phyloP scores from a whole-genome alignment of 176 grass and related monocot species.

The Canna indica region DNA sequence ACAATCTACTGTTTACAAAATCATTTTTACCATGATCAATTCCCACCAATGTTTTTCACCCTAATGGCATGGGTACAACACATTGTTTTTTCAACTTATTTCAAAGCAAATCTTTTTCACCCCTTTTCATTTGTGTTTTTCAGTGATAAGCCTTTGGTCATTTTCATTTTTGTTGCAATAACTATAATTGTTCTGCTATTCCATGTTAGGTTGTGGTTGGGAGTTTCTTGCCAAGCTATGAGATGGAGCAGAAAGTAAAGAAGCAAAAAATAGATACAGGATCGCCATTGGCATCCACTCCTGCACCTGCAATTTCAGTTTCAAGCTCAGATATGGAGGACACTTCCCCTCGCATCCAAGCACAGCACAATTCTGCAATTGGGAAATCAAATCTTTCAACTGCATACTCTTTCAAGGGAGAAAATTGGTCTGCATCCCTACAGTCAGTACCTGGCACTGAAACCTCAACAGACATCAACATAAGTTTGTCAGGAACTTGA shows the following conservation, averaged over 20 bases:
- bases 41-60: too few species aligned
- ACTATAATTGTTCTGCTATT: background rate
- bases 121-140: too few species aligned
- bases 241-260: conserved; percentile 20
- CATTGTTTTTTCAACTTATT: too few species aligned
- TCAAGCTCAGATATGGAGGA: background rate
- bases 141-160: too few species aligned
- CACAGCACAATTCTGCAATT: background rate
- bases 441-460: background rate
- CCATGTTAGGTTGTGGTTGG: conserved; percentile 16
- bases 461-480: conserved; percentile 16
- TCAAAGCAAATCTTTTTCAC: too few species aligned
- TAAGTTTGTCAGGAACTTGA: conserved; percentile 9
- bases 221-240: conserved; percentile 21
- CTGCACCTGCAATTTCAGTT: background rate
- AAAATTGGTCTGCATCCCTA: conserved; percentile 8
- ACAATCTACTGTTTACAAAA: too few species aligned
- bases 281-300: background rate
- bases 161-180: too few species aligned
- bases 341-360: background rate
- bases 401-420: conserved; percentile 2
- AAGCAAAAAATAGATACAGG: background rate
- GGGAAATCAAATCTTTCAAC: background rate
- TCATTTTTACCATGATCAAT: too few species aligned
- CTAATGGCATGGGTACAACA: too few species aligned